Evolutionary conservation across 2,329 filamentous ascomycete species (phyloP), one percentile per base, ranked within the genome.

Genomic region (Coniochaeta sp.): DNA sequence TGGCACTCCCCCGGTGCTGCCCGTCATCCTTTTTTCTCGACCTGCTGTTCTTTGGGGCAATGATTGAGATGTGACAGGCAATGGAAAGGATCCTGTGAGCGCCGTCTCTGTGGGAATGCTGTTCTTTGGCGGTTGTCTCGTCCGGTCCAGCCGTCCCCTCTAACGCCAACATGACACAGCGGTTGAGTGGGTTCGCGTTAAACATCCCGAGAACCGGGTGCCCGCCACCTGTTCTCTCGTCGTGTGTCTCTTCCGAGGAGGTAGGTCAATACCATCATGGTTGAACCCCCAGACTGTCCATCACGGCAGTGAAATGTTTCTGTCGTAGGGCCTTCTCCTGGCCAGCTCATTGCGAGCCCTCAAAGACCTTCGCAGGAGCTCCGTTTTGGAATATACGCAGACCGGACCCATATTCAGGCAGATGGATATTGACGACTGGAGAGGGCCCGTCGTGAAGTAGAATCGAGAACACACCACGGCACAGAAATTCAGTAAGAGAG

Each of bases 391-490:
- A n/a, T 38, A 20, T 2, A 45, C 7, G 38, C 38, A 42, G 20
- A 26, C 20, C 6, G 24, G n/a, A 9, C 18, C 22, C n/a, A 18
- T 47, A 32, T 45, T 51, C 38, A 51, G 49, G 24, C 35, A 51
- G 28, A 47, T 24, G 26, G 38, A 24, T n/a, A n/a, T n/a, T n/a
- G 20, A 22, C 18, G 22, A 13, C 33, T 16, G 26, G 28, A 32
- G 1, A 38, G 35, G 27, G 32, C 42, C 24, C 38, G 38, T 20
- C 26, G 33, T 47, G 46, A 40, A 28, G 32, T 35, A 46, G n/a
- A 16, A 50, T 47, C 30, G 45, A 14, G 33, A 48, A 52, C 42
- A 38, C 18, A 48, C 22, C 18, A 38, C 46, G 26, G 26, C n/a
- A 53, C 12, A 33, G 22, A 13, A 40, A 51, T n/a, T n/a, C n/a